A percentile compares a stretch with the other conserved stretches of the same genome.
Conservation (phyloP, 495 filamentous ascomycete genomes). For the Podospora didyma region DNA sequence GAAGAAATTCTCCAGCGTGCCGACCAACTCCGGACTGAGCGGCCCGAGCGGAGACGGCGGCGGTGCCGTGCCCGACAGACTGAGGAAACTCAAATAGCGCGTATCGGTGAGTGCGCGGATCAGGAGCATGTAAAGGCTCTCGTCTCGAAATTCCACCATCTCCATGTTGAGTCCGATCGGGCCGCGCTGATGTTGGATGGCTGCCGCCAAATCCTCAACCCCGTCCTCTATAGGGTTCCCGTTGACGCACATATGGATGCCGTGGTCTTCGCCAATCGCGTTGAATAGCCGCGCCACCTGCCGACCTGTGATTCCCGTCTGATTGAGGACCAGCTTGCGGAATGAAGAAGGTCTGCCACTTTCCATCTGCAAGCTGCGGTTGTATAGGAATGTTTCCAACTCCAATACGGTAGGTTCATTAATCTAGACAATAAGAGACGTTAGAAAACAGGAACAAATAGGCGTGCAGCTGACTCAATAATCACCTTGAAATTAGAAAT, state of each 20-base stretch:
- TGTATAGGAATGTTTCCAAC: slow-evolving; percentile 37
- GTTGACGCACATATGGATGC: slow-evolving; percentile 73
- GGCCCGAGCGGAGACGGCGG: slow-evolving; percentile 60
- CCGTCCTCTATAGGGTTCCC: slow-evolving; percentile 79
- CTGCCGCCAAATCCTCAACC: slow-evolving; percentile 60
- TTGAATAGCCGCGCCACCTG: slow-evolving; percentile 75
- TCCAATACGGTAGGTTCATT: slow-evolving; percentile 54
- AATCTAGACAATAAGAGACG: slow-evolving; percentile 26
- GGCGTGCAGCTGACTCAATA: not conserved
- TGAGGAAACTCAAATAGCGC: slow-evolving; percentile 69
- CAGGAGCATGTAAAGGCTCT: slow-evolving; percentile 69
- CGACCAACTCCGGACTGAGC: slow-evolving; percentile 63
- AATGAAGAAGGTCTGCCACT: slow-evolving; percentile 61
- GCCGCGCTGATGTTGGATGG: slow-evolving; percentile 58
- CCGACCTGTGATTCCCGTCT: slow-evolving; percentile 74
- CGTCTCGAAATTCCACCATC: slow-evolving; percentile 78
- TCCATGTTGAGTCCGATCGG: slow-evolving; percentile 74
- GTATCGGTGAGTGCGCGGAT: slow-evolving; percentile 69
- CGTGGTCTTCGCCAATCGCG: slow-evolving; percentile 62
- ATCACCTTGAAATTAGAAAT: slow-evolving; percentile 66
- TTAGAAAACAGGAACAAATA: not conserved
- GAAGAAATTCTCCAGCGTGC: slow-evolving; percentile 70
- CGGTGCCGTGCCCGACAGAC: slow-evolving; percentile 83
- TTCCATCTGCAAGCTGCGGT: slow-evolving; percentile 52
- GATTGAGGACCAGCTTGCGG: slow-evolving; percentile 65